Percentiles rank a stretch among this genome's conserved stretches.
Evolutionary conservation across 495 filamentous ascomycete genomes (phyloP).

Genomic region (Talaromyces thailandensis): DNA sequence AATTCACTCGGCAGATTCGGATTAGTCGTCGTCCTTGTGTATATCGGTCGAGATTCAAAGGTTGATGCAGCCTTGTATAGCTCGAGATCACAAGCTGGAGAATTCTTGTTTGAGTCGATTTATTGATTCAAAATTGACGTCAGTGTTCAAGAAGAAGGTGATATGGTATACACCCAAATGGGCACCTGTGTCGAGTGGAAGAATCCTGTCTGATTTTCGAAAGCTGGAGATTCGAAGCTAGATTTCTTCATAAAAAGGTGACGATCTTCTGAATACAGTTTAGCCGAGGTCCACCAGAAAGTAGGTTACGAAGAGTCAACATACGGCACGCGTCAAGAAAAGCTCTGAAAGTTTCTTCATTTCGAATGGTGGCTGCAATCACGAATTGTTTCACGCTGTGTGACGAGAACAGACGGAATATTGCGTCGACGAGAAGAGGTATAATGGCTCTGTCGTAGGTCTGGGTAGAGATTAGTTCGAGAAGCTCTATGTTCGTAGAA

Average conservation of each 20-base stretch:
- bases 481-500: background rate
- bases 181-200: constrained; percentile 46
- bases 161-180: constrained; percentile 35
- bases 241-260: background rate
- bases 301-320: constrained; percentile 10
- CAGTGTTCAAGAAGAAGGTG: background rate
- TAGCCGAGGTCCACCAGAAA: background rate
- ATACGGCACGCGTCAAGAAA: constrained; percentile 51
- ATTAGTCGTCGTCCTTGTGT: background rate
- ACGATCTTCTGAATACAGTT: background rate
- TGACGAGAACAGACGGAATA: constrained; percentile 44
- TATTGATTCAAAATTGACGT: background rate
- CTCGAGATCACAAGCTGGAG: background rate
- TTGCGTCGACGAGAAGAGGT: constrained; percentile 46
- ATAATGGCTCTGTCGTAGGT: constrained; percentile 56
- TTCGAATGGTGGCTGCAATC: constrained; percentile 53
- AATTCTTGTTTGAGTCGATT: background rate
- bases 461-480: constrained; percentile 19
- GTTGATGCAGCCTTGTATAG: background rate
- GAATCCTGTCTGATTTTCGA: constrained; percentile 45
- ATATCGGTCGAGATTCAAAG: background rate
- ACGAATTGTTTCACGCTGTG: constrained; percentile 40
- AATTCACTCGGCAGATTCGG: background rate
- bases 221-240: constrained; percentile 21
- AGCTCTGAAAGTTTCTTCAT: constrained; percentile 49